phyloP scores from a whole-genome alignment of 352 stramenopile genomes.

The Globisporangium iwayamae region DNA sequence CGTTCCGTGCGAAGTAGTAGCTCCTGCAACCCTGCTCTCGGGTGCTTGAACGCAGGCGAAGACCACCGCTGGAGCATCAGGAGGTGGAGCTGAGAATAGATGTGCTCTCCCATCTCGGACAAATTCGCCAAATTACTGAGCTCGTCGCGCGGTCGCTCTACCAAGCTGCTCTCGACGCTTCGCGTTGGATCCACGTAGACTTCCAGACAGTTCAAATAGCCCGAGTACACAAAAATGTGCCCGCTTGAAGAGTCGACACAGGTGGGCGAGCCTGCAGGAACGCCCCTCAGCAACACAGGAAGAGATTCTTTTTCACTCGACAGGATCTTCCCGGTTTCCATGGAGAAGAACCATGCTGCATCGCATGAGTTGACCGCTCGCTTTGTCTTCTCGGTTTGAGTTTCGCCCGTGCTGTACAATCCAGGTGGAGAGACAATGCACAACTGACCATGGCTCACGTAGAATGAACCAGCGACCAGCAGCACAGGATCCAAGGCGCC shows the following conservation, averaged over 20 bases:
- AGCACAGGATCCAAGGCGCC: slow-evolving; percentile 62
- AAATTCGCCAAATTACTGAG: slow-evolving; percentile 17
- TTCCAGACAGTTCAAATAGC: slow-evolving; percentile 68
- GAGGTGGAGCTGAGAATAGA: slow-evolving; percentile 32
- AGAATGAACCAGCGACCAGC: slow-evolving; percentile 72
- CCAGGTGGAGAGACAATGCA: slow-evolving; percentile 66
- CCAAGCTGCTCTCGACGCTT: not conserved
- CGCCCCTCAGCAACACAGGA: slow-evolving; percentile 49
- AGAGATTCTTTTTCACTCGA: slow-evolving; percentile 19
- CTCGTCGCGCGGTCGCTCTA: not conserved
- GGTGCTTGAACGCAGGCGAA: slow-evolving; percentile 43
- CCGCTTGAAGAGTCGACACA: slow-evolving; percentile 42
- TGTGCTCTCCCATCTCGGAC: slow-evolving; percentile 22
- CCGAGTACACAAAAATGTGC: slow-evolving; percentile 65
- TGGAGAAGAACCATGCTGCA: slow-evolving; percentile 70
- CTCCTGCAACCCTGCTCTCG: slow-evolving; percentile 41
- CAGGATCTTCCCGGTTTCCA: slow-evolving; percentile 34
- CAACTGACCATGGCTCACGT: slow-evolving; percentile 47
- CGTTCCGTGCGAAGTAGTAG: slow-evolving; percentile 39
- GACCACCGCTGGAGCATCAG: slow-evolving; percentile 37
- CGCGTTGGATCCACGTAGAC: slow-evolving; percentile 34
- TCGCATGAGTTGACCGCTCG: slow-evolving; percentile 47
- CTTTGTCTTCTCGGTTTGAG: slow-evolving; percentile 37
- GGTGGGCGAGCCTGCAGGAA: slow-evolving; percentile 60
- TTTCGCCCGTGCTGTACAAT: slow-evolving; percentile 37